Evolutionary conservation across 2,329 filamentous ascomycete genomes (phyloP).

Genomic region (Parastagonospora nodorum): DNA sequence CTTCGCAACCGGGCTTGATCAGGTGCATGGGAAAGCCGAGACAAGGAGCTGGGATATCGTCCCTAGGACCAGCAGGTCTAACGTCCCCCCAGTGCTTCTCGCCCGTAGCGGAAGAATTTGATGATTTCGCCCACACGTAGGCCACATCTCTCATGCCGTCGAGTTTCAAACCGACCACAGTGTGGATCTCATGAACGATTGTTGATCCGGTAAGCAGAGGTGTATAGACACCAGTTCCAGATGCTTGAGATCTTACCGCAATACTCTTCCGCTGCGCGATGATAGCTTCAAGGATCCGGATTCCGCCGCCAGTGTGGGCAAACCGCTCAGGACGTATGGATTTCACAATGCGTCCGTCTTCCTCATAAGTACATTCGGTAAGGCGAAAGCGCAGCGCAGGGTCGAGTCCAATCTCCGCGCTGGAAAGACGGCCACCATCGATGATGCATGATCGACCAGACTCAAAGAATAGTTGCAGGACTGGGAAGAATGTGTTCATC

Average conservation of each 20-base stretch:
- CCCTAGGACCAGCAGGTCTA: conserved; percentile 21
- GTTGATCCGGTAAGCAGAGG: neutral
- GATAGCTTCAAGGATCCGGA: conserved; percentile 24
- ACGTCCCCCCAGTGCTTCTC: conserved; percentile 26
- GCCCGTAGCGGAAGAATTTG: neutral
- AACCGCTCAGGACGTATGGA: conserved; percentile 22
- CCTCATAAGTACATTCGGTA: conserved; percentile 34
- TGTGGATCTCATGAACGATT: conserved; percentile 24
- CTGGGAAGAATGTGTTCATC: conserved; percentile 36
- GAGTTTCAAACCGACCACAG: conserved; percentile 30
- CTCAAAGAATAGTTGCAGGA: conserved; percentile 37
- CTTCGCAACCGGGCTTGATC: conserved; percentile 14
- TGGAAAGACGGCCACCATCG: conserved; percentile 17
- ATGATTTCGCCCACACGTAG: conserved; percentile 26
- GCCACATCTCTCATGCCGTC: conserved; percentile 32
- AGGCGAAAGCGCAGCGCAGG: conserved; percentile 30
- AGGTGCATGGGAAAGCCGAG: conserved; percentile 9
- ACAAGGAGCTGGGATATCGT: conserved; percentile 28
- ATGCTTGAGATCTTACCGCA: conserved; percentile 10
- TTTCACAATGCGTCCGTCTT: conserved; percentile 25
- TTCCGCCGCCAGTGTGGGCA: conserved; percentile 6
- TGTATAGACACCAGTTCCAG: neutral
- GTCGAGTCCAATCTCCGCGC: conserved; percentile 28
- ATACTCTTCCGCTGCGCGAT: conserved; percentile 30
- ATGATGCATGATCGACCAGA: conserved; percentile 36